These are phyloP conservation scores for Lactifluus subvellereus DNA, from an alignment of 768 basidiomycete genomes.

Conservation along the genomic window DNA sequence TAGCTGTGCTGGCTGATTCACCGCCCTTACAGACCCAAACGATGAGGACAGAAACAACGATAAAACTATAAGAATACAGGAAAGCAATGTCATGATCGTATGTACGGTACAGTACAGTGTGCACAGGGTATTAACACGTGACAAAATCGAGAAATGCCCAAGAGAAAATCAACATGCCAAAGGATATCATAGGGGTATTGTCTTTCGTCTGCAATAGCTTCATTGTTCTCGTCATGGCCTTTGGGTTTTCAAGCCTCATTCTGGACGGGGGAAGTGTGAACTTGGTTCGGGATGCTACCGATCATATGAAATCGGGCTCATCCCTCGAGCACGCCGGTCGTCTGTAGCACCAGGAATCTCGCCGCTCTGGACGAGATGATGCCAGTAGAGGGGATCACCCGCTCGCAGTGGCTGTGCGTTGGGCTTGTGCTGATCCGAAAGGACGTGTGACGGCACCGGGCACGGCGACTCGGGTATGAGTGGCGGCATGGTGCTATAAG, in stretches of 20 bases:
- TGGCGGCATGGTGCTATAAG: constrained; percentile 14
- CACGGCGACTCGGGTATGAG: constrained; percentile 20
- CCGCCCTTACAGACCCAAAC: not conserved
- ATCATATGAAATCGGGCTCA: not conserved
- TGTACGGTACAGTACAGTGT: not conserved
- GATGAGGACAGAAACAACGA: not conserved
- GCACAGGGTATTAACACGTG: not conserved
- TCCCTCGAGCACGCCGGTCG: constrained; percentile 48
- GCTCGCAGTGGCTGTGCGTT: constrained; percentile 36
- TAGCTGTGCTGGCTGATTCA: not conserved
- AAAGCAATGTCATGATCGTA: not conserved
- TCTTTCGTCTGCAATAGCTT: not conserved
- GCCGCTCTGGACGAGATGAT: constrained; percentile 63
- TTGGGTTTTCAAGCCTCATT: not conserved
- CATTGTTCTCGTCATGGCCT: not conserved
- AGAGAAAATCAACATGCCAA: not conserved
- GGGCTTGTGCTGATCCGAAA: constrained; percentile 35
- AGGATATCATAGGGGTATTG: not conserved
- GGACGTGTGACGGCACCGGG: constrained; percentile 28
- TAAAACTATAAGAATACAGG: not conserved
- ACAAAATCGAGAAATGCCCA: not conserved
- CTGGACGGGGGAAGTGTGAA: not conserved
- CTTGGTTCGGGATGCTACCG: constrained; percentile 6
- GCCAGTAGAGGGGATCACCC: constrained; percentile 70
- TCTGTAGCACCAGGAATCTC: constrained; percentile 67